These are phyloP conservation scores for Aspergillus floridensis DNA, from an alignment of 2,329 filamentous ascomycete genomes.

Conservation along the genomic window DNA sequence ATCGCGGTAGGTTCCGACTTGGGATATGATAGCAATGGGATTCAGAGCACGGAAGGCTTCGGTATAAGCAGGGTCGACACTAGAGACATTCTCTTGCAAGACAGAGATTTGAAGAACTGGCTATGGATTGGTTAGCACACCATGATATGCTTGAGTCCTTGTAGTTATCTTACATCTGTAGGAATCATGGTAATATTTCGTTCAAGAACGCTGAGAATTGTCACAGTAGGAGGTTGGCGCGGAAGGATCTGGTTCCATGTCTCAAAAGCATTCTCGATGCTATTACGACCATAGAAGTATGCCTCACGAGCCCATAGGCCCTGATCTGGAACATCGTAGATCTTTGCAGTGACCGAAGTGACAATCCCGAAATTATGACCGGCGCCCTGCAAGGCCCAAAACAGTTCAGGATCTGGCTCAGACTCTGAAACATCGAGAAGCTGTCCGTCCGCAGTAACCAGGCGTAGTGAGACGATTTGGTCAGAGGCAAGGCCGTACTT, in stretches of 20 bases:
- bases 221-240: constrained; percentile 10
- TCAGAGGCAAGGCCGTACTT: constrained; percentile 54
- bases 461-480: constrained; percentile 51
- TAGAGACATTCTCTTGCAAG: constrained; percentile 4
- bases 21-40: constrained; percentile 28
- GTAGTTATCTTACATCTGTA: constrained; percentile 7
- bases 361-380: constrained; percentile 59
- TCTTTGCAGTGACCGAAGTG: constrained; percentile 45
- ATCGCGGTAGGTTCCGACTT: constrained; percentile 42
- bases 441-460: constrained; percentile 52
- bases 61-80: constrained; percentile 2
- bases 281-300: constrained; percentile 6
- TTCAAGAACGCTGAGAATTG: constrained; percentile 7
- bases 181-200: constrained; percentile 4
- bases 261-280: constrained; percentile 9
- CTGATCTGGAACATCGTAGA: constrained; percentile 38
- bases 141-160: not conserved
- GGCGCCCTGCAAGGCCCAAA: constrained; percentile 55
- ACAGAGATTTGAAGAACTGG: constrained; percentile 11
- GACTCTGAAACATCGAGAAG: constrained; percentile 4
- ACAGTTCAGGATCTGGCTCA: constrained; percentile 42
- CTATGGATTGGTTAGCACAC: not conserved
- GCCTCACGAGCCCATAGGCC: constrained; percentile 11
- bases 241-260: constrained; percentile 10
- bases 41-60: constrained; percentile 36